Percentiles rank a stretch among this genome's conserved stretches.
phyloP scores from a whole-genome alignment of 2,329 filamentous ascomycete genomes.

The Chaetomium olivaceum region DNA sequence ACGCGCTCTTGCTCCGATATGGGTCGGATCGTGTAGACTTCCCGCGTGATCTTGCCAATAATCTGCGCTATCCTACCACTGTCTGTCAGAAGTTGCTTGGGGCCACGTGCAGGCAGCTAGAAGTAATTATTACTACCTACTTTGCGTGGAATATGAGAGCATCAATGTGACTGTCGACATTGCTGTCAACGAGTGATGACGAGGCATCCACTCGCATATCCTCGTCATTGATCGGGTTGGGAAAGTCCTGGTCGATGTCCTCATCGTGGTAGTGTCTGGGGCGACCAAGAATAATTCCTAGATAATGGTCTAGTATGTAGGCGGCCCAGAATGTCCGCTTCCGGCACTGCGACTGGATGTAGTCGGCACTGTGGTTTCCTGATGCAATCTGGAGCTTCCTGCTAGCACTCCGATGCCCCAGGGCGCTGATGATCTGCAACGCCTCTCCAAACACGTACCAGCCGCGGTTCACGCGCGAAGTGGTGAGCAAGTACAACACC shows the following conservation, averaged over 20 bases:
- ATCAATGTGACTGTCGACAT: conserved; percentile 1
- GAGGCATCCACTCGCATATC: neutral
- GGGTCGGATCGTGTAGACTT: conserved; percentile 5
- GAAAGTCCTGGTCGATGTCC: conserved; percentile 7
- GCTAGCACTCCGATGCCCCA: neutral
- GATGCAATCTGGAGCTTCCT: neutral
- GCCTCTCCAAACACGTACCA: conserved; percentile 9
- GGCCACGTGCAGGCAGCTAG: no score
- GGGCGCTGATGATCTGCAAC: neutral
- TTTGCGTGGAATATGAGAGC: conserved; percentile 4
- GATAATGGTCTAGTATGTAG: conserved; percentile 5
- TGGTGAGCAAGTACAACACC: neutral
- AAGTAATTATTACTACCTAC: no score
- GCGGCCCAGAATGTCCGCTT: conserved; percentile 5
- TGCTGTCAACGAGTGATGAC: neutral
- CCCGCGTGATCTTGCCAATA: conserved; percentile 1
- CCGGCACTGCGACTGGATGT: neutral
- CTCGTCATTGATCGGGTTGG: conserved; percentile 1
- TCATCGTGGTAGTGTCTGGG: neutral
- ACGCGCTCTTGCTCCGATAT: conserved; percentile 7
- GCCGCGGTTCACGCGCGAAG: neutral
- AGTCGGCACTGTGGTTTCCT: neutral
- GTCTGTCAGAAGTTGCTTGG: neutral
- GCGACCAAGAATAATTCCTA: conserved; percentile 1
- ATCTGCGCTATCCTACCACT: neutral